A percentile compares a stretch with the other conserved stretches of the same genome.
Evolutionary conservation across 495 filamentous ascomycete species (phyloP).

Genomic region (Talaromyces adpressus): DNA sequence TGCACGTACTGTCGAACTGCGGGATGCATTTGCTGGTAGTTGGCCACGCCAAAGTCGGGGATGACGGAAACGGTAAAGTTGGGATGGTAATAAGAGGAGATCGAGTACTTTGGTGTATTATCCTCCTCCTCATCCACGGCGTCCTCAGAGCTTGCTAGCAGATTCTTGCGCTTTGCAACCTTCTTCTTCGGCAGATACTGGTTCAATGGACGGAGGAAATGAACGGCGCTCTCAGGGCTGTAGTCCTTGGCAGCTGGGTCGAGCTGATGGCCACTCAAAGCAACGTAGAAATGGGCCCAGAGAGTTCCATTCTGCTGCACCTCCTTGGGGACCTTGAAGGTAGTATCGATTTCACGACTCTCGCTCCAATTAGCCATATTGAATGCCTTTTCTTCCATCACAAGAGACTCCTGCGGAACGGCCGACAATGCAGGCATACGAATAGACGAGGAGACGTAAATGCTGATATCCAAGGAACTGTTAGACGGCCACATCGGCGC

Average conservation of each 20-base stretch:
- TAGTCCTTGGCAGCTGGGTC: constrained; percentile 69
- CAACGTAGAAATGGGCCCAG: constrained; percentile 89
- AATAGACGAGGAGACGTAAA: constrained; percentile 75
- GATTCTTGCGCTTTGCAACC: constrained; percentile 78
- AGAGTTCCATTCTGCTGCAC: constrained; percentile 91
- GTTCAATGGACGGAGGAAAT: constrained; percentile 79
- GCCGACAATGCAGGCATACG: constrained; percentile 58
- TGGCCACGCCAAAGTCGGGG: constrained; percentile 65
- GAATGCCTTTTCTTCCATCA: constrained; percentile 76
- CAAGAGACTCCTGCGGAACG: constrained; percentile 46
- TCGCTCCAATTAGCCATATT: constrained; percentile 76
- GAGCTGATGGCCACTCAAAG: constrained; percentile 60
- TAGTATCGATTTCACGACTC: constrained; percentile 67
- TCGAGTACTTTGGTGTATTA: constrained; percentile 49
- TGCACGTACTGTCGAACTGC: constrained; percentile 69
- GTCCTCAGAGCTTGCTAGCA: constrained; percentile 57
- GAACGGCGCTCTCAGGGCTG: constrained; percentile 65
- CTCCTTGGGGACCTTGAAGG: constrained; percentile 64
- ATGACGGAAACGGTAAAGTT: constrained; percentile 89
- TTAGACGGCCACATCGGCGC: constrained; percentile 83
- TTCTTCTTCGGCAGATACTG: constrained; percentile 92
- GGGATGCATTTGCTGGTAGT: constrained; percentile 61
- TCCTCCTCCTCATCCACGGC: constrained; percentile 42
- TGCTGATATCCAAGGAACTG: constrained; percentile 70
- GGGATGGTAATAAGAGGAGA: constrained; percentile 87